Evolutionary conservation across 164 flowering plant genomes (phyloP), one percentile per base, ranked within the genome.

Genomic region (Nymphaea colorata): DNA sequence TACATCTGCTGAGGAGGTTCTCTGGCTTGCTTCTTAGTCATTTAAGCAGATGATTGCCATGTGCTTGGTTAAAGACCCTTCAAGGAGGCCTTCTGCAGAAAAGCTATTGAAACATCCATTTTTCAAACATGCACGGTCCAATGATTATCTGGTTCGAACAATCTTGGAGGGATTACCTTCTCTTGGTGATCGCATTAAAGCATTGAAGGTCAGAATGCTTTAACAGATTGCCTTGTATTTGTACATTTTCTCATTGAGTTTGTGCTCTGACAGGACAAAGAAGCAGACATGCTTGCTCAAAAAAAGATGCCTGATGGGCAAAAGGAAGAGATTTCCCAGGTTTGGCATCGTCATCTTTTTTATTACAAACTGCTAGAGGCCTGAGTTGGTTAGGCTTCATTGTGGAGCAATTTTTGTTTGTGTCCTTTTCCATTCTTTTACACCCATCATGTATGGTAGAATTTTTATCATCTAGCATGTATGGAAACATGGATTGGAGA

Each of bases 11-110:
- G 4, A 60, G 55, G 5, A 61, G 61, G 6, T 59, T 69, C 64
- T 66, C 45, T 64, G 61, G 61, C 43, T 59, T 63, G 55, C 74
- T 45, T 67, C 42, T 73, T 66, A 94, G 97, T 91, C 95, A 73
- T 94, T 94, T 74, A 94, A 83, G 84, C 93, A 94, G 77, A 91
- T 94, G 99, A 88, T 85, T 73, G 97, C 96, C 51, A 87, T 91
- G 79, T 94, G 99, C 78, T 82, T 94, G 82, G 96, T 90, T 5
- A 94, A 94, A 78, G 93, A 91, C 78, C 99, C 99, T 67, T 74
- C 83, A 14, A 94, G 88, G 79, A 80, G 99, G 59, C 99, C 99
- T 69, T 72, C 98, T 53, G 96, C 98, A 15, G 85, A 83, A 57
- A 91, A 84, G 80, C 75, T 94, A 75, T 70, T 87, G 65, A 94